Conservation (phyloP, 805 yeast species). For the Barnettozyma sp. region DNA sequence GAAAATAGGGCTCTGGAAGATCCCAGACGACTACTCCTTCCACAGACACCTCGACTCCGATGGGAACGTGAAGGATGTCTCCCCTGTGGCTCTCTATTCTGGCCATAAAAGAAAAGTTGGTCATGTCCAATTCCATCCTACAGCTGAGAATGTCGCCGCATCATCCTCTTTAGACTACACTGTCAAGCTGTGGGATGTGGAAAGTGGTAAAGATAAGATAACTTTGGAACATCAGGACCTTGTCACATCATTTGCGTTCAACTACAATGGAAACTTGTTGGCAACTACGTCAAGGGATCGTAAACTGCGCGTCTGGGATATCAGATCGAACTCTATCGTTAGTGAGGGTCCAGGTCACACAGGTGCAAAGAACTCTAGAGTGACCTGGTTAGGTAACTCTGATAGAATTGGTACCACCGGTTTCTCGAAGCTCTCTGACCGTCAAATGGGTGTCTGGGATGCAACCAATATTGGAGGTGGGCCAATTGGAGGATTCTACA, state of each 20-base stretch:
- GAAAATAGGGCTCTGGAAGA: slow-evolving; percentile 76
- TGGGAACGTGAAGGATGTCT: slow-evolving; percentile 58
- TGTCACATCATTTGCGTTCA: slow-evolving; percentile 90
- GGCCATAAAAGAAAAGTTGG: slow-evolving; percentile 97
- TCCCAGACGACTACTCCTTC: slow-evolving; percentile 77
- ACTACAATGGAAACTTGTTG: slow-evolving; percentile 77
- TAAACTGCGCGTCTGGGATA: slow-evolving; percentile 86
- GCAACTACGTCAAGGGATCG: slow-evolving; percentile 92
- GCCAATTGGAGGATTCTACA: slow-evolving; percentile 82
- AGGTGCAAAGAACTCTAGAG: slow-evolving; percentile 88
- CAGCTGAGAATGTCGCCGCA: slow-evolving; percentile 79
- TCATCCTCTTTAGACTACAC: slow-evolving; percentile 88
- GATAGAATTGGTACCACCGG: slow-evolving; percentile 91
- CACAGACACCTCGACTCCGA: slow-evolving; percentile 48
- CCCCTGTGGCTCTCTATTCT: slow-evolving; percentile 59
- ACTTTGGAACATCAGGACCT: slow-evolving; percentile 83
- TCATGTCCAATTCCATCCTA: slow-evolving; percentile 83
- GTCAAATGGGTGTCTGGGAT: slow-evolving; percentile 95
- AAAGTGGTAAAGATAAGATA: slow-evolving; percentile 58
- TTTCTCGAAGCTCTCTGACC: slow-evolving; percentile 83
- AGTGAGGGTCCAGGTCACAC: slow-evolving; percentile 86
- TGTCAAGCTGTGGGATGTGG: slow-evolving; percentile 86
- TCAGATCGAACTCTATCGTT: slow-evolving; percentile 63
- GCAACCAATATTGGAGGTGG: slow-evolving; percentile 66
- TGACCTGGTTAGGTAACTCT: slow-evolving; percentile 83